Evolutionary conservation across 306 rosid species (phyloP), one percentile per base, ranked within the genome.

Genomic region (Vigna mungo): DNA sequence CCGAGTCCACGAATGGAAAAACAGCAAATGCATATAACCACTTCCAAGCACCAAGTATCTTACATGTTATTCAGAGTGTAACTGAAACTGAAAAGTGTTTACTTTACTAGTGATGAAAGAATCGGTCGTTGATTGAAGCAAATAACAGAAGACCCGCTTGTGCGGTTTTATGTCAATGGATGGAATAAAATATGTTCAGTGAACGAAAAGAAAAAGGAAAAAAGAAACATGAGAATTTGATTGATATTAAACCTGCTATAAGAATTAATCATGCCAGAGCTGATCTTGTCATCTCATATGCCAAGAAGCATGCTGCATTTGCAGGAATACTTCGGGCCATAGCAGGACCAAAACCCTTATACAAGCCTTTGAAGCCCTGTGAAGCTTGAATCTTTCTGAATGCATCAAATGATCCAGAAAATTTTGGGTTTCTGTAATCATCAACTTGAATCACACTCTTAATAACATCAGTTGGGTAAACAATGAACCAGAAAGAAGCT

Each of bases 401-500:
- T 1, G 98, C 98, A 75, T 93, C 90, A 3, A 88, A 7, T 1
- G 96, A 86, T 25, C 98, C 93, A 2, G 83, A 79, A 81, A 51
- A 93, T 83, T 89, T 93, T 0, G 93, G 98, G 53, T 88, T 92
- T 80, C 86, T 96, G 81, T 88, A 74, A 78, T 96, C 97, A 68
- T 96, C 99, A 43, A 92, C 89, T 84, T 96, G 99, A 54, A 96
- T 59, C 27, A 88, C 99, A 80, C 98, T 96, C 89, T 96, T 92
- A 67, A 92, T 80, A 60, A 96, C 98, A 81, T 96, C 97, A 6
- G 97, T 96, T 20, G 98, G 98, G 77, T 96, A 96, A 44, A 96
- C 94, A 13, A 81, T 20, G 2, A 21, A 7, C 99, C 98, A 96
- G 78, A 88, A 91, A n/a, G 92, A 74, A 48, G 78, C 97, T 78